Conservation (phyloP, 2,329 filamentous ascomycete genomes). For the Daldinia sp. region DNA sequence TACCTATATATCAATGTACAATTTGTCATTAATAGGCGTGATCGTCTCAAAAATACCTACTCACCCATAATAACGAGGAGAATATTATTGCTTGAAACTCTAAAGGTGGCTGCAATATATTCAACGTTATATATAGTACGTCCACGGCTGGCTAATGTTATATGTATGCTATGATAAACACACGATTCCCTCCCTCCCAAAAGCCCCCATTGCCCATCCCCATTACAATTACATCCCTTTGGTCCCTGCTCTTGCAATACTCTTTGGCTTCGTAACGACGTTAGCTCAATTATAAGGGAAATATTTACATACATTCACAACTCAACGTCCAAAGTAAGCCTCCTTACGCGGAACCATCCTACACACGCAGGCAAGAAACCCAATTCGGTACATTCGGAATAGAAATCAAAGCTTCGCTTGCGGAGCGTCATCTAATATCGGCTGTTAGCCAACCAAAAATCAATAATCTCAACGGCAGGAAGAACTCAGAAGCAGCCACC, state of each 20-base stretch:
- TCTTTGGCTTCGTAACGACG: not conserved
- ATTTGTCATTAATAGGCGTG: not conserved
- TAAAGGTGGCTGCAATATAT: not conserved
- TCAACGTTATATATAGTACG: not conserved
- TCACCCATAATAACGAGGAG: not conserved
- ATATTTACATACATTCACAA: not conserved
- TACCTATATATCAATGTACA: not conserved
- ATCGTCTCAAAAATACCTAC: not conserved
- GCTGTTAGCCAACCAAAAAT: conserved; percentile 12
- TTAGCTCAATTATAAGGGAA: not conserved
- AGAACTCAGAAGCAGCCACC: not conserved
- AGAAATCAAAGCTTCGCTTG: conserved; percentile 24
- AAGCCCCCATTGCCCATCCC: not conserved
- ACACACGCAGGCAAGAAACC: not conserved
- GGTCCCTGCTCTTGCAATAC: not conserved
- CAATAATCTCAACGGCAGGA: not conserved
- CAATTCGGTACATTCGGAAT: not conserved
- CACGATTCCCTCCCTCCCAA: not conserved
- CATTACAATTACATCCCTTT: not conserved
- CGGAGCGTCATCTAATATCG: conserved; percentile 9
- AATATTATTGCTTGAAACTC: not conserved
- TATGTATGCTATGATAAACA: too few relatives aligned
- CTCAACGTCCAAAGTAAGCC: not conserved
- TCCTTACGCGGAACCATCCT: not conserved
- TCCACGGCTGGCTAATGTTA: not conserved